These are phyloP conservation scores for Ustilago xerochloae DNA, from an alignment of 1,284 basidiomycete genomes.

Conservation along the genomic window DNA sequence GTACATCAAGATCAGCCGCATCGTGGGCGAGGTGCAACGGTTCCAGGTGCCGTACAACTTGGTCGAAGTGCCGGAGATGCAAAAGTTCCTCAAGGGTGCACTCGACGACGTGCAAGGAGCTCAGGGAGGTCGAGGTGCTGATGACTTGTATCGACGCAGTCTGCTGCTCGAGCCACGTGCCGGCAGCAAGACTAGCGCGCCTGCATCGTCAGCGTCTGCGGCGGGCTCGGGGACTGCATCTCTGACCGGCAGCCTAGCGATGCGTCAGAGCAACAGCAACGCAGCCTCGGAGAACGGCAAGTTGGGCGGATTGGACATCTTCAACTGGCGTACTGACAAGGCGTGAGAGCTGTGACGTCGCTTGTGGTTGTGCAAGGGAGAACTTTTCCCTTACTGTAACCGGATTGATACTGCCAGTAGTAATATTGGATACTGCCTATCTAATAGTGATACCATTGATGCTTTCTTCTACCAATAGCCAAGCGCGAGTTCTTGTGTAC, in stretches of 20 bases:
- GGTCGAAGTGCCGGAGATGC: conserved; percentile 84
- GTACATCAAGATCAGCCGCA: conserved; percentile 69
- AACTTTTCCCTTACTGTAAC: not conserved
- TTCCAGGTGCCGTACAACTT: conserved; percentile 88
- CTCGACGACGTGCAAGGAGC: conserved; percentile 49
- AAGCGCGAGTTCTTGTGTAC: not conserved
- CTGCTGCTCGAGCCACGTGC: conserved; percentile 64
- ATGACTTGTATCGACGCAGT: conserved; percentile 64
- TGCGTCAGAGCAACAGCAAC: conserved; percentile 30
- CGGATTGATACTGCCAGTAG: not conserved
- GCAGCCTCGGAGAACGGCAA: conserved; percentile 28
- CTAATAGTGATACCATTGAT: not conserved
- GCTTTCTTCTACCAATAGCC: not conserved
- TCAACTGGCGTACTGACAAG: conserved; percentile 58
- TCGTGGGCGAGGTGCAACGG: conserved; percentile 82
- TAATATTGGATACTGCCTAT: not conserved
- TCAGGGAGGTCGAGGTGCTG: conserved; percentile 52
- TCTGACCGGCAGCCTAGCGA: conserved; percentile 36
- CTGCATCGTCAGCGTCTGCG: not conserved
- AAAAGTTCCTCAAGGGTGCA: conserved; percentile 74
- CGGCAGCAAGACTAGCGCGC: conserved; percentile 8
- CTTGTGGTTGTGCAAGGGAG: not conserved
- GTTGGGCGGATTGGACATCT: conserved; percentile 53
- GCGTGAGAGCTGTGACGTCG: not conserved
- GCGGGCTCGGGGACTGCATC: conserved; percentile 9